phyloP scores from a whole-genome alignment of 1,284 basidiomycete genomes.

The Ustilago xerochloae region DNA sequence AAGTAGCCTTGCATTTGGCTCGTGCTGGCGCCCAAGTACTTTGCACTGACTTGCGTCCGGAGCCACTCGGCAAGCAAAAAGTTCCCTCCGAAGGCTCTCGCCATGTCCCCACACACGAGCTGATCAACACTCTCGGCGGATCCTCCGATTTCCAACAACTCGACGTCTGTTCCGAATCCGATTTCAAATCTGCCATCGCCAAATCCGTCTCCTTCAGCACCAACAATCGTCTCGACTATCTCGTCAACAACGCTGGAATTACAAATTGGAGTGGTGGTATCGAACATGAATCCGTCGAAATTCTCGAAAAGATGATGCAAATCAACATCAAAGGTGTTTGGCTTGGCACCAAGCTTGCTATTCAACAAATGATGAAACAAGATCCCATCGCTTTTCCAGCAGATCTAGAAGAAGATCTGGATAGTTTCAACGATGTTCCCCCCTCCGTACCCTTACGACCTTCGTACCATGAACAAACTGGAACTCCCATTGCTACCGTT shows the following conservation, averaged over 20 bases:
- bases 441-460: constrained; percentile 18
- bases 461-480: constrained; percentile 11
- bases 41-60: constrained; percentile 43
- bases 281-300: constrained; percentile 33
- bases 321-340: constrained; percentile 50
- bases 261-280: constrained; percentile 38
- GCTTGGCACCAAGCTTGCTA: constrained; percentile 42
- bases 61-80: constrained; percentile 27
- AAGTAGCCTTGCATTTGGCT: constrained; percentile 18
- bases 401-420: constrained; percentile 43
- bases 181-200: constrained; percentile 37
- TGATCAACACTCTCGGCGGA: constrained; percentile 43
- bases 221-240: constrained; percentile 29
- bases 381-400: constrained; percentile 38
- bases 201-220: constrained; percentile 24
- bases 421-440: constrained; percentile 27
- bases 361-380: constrained; percentile 47
- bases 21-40: constrained; percentile 40
- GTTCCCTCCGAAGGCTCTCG: constrained; percentile 12
- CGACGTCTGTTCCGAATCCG: constrained; percentile 43
- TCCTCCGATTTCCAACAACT: constrained; percentile 41
- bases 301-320: constrained; percentile 41
- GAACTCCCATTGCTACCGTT: constrained; percentile 22
- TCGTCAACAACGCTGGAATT: constrained; percentile 45
- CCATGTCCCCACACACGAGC: constrained; percentile 36